These are phyloP conservation scores for Pyrus hybrid DNA, from an alignment of 331 rosid genomes.

Conservation along the genomic window DNA sequence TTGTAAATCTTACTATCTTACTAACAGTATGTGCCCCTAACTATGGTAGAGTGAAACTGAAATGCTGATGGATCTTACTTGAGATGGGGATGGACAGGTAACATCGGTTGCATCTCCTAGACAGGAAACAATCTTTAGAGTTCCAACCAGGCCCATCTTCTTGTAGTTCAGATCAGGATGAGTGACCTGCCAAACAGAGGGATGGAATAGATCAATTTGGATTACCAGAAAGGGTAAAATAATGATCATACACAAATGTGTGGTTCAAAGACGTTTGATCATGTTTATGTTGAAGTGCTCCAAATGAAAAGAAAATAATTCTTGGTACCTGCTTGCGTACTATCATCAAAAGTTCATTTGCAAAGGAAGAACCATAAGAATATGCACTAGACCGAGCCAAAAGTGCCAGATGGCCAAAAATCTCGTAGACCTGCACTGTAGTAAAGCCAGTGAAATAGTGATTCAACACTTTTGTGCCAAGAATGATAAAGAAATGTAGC, in stretches of 20 bases:
- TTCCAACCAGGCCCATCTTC: slow-evolving; percentile 37
- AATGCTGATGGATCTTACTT: slow-evolving; percentile 9
- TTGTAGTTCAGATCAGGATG: slow-evolving; percentile 32
- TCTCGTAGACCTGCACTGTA: slow-evolving; percentile 29
- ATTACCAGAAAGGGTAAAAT: neutral
- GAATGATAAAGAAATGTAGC: neutral
- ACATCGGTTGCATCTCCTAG: slow-evolving; percentile 23
- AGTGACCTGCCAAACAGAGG: slow-evolving; percentile 15
- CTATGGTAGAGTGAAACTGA: neutral
- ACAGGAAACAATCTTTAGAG: slow-evolving; percentile 29
- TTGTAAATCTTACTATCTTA: neutral
- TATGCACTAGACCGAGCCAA: slow-evolving; percentile 18
- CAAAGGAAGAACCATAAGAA: slow-evolving; percentile 24
- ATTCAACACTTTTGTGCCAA: neutral
- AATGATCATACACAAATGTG: neutral
- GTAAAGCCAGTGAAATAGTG: slow-evolving; percentile 6
- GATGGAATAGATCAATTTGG: slow-evolving; percentile 1
- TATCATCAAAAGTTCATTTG: slow-evolving; percentile 34
- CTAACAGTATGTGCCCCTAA: neutral
- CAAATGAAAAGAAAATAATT: neutral
- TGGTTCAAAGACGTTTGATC: neutral
- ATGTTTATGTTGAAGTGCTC: neutral
- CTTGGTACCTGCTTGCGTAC: slow-evolving; percentile 31
- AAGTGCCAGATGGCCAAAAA: slow-evolving; percentile 31
- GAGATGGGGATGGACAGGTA: slow-evolving; percentile 12